Base-by-base conservation (phyloP, 202 grass and related monocot genomes). In the Bolboschoenoplectus hybrid region DNA sequence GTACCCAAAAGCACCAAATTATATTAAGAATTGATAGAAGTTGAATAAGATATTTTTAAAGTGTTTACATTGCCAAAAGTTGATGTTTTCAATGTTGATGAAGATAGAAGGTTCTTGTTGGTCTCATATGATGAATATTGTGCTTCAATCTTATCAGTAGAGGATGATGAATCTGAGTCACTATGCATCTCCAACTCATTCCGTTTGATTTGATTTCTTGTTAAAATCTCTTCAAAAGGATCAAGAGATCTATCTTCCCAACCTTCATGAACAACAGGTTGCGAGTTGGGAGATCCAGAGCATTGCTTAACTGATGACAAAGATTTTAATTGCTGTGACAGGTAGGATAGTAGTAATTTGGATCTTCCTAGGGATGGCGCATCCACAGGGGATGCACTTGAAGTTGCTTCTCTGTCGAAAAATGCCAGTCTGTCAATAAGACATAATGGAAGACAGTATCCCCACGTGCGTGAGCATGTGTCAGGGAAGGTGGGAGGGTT, bases 291-390 rank as follows among this genome's bases (percentile, higher is more conserved):
- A 79, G 74, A 58, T 79, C 35, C 52, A 79, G 34, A 38, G 12
- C 13, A 8, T 56, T 77, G 74, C 49, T 79, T 79, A 79, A 79
- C 52, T 10, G 74, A 79, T 79, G 74, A 14, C 34, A 79, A 35
- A 79, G 74, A 79, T 79, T 58, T 79, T 79, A 79, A 79, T 58
- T 79, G 74, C 51, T 79, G 74, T 79, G 74, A 79, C 74, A 79
- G 35, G 74, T 79, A 79, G 13, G 74, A 79, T 26, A 72, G 68
- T 41, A 79, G 74, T 79, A 79, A 79, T n/a, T 58, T 79, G 13
- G 74, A 34, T 79, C 74, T 57, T 58, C 35, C 74, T 58, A 58
- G 20, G 32, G 83, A 74, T 45, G 83, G 60, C 6, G n/a, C 40
- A 36, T 19, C 69, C 60, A 85, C 72, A 53, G 53, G 68, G 35